Evolutionary conservation across 2,329 filamentous ascomycete genomes (phyloP).

Genomic region (Byssochlamys sp.): DNA sequence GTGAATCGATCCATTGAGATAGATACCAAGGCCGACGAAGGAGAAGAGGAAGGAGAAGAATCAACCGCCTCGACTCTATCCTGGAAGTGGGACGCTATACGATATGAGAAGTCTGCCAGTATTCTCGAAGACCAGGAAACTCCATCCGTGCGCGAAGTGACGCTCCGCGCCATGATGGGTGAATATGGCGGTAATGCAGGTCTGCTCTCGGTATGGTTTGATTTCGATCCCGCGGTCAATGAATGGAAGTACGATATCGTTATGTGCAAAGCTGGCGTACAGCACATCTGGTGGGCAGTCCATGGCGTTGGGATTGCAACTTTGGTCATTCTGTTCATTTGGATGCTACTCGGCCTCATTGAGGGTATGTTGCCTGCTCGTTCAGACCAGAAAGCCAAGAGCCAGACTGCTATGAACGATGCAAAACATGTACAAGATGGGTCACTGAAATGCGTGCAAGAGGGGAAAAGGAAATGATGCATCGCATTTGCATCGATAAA

Average conservation of each 20-base stretch:
- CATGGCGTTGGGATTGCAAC: constrained; percentile 61
- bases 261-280: constrained; percentile 68
- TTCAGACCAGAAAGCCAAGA: not conserved
- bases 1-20: constrained; percentile 49
- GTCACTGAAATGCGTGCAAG: not conserved
- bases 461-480: not conserved
- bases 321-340: constrained; percentile 22
- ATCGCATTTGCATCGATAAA: not conserved
- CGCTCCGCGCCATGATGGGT: constrained; percentile 97
- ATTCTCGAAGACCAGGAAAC: constrained; percentile 3
- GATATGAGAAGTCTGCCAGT: constrained; percentile 11
- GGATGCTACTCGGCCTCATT: constrained; percentile 1
- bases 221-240: constrained; percentile 47
- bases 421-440: not conserved
- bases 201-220: constrained; percentile 81
- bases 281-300: constrained; percentile 89
- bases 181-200: constrained; percentile 87
- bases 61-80: not conserved
- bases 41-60: not conserved
- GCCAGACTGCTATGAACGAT: not conserved
- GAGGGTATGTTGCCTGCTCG: not conserved
- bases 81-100: constrained; percentile 29
- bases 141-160: constrained; percentile 66
- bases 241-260: constrained; percentile 76
- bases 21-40: not conserved